Percentiles rank a stretch among this genome's conserved stretches.
phyloP scores from a whole-genome alignment of 2,329 filamentous ascomycete genomes.

The Aureobasidium namibiae region DNA sequence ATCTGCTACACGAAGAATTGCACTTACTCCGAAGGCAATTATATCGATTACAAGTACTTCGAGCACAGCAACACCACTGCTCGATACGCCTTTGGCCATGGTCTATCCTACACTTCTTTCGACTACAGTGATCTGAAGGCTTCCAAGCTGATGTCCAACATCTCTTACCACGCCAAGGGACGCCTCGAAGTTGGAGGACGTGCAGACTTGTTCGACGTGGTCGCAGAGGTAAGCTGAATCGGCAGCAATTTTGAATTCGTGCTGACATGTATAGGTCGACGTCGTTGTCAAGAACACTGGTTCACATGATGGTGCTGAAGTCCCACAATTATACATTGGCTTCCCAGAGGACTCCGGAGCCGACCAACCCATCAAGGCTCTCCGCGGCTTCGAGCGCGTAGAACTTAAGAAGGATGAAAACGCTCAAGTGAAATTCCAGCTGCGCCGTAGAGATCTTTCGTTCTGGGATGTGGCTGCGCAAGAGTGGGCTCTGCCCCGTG shows the following conservation, averaged over 20 bases:
- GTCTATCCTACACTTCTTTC: constrained; percentile 32
- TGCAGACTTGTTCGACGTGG: constrained; percentile 43
- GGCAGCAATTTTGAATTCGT: not conserved
- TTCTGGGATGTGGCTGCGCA: constrained; percentile 32
- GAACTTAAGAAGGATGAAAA: constrained; percentile 21
- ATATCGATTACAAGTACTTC: constrained; percentile 70
- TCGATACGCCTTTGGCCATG: constrained; percentile 31
- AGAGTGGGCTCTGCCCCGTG: constrained; percentile 32
- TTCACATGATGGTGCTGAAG: constrained; percentile 36
- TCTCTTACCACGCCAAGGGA: constrained; percentile 57
- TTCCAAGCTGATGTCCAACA: constrained; percentile 59
- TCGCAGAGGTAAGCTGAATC: constrained; percentile 21
- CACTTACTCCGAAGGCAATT: constrained; percentile 63
- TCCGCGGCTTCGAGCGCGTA: constrained; percentile 36
- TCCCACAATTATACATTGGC: constrained; percentile 49
- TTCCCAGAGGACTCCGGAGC: constrained; percentile 30
- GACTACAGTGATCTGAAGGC: constrained; percentile 32
- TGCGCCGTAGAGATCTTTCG: constrained; percentile 34
- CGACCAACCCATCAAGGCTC: constrained; percentile 37
- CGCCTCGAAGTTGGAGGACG: constrained; percentile 45
- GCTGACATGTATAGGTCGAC: constrained; percentile 31
- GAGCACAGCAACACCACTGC: constrained; percentile 36
- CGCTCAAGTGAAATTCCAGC: constrained; percentile 27
- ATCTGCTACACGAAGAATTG: constrained; percentile 60
- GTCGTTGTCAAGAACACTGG: constrained; percentile 46